Base-by-base conservation (phyloP, 345 rosid genomes). In the Boechera divaricarpa region DNA sequence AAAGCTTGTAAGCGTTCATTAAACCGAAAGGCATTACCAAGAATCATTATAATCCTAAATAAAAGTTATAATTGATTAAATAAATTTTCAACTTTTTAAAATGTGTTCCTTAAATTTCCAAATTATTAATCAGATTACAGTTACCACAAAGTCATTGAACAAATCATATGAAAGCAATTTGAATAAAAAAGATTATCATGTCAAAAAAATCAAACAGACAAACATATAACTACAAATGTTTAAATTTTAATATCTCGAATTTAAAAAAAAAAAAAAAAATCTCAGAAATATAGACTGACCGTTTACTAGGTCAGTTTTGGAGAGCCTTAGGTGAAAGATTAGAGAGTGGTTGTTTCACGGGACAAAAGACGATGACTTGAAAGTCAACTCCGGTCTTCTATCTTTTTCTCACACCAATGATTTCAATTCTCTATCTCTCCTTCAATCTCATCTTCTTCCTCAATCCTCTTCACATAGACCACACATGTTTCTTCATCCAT, bases 401-500 rank as follows among this genome's bases (percentile, higher is more conserved):
- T 45, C 7, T 29, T 55, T 10, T 55, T 55, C 54, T 39, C 36
- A 49, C 52, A 53, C 51, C 62, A 69, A 67, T 52, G 26, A 52
- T 67, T 35, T 18, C 16, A 26, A 5, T 69, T 41, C 63, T 39
- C 28, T 38, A 0, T 38, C 41, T 13, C 51, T 38, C 9, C n/a
- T 54, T 28, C 26, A 41, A 39, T 69, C 73, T 56, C 64, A 70
- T 70, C 55, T 70, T 56, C 64, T 56, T 56, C 64, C 13, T 69
- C 64, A 41, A 10, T 4, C 74, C 31, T 69, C 54, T 38, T 56
- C 64, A 6, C 42, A 52, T 36, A 3, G 44, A 33, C 59, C 45
- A 49, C 56, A 31, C 68, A 66, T 69, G 39, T 26, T 15, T 54
- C 5, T 69, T 28, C 38, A 66, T 41, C n/a, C 38, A 49, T 51